Evolutionary conservation across 257 asterid genomes (phyloP).

Genomic region (Solanum piurae): DNA sequence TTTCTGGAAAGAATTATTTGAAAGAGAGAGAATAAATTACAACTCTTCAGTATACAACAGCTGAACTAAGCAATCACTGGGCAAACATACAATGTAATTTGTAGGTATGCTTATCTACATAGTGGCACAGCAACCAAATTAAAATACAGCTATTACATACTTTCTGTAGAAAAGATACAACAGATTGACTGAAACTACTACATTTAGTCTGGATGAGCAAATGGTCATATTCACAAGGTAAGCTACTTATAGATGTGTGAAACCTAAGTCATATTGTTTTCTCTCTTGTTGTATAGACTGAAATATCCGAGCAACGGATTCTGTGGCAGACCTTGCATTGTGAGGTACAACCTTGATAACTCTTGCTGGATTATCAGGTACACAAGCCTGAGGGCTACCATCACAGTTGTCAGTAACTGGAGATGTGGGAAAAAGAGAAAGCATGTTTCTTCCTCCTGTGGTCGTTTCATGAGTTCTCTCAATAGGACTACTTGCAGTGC

Average conservation of each 20-base stretch:
- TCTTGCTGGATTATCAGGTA: slow-evolving; percentile 14
- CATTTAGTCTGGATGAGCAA: background rate
- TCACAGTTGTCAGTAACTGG: slow-evolving; percentile 12
- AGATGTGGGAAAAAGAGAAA: slow-evolving; percentile 44
- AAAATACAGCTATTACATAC: background rate
- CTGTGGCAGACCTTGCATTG: slow-evolving; percentile 59
- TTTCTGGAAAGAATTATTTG: background rate
- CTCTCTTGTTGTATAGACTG: slow-evolving; percentile 81
- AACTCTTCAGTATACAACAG: background rate
- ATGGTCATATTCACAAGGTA: background rate
- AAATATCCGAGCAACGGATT: slow-evolving; percentile 78
- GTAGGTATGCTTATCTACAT: background rate
- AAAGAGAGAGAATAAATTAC: background rate
- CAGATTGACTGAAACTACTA: background rate
- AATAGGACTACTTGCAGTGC: slow-evolving; percentile 52
- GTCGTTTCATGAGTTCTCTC: slow-evolving; percentile 11
- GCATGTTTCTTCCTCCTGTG: slow-evolving; percentile 25
- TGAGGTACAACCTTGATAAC: slow-evolving; percentile 78
- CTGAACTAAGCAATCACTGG: background rate
- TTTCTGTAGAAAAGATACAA: background rate
- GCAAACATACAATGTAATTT: background rate
- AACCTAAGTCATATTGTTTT: slow-evolving; percentile 36
- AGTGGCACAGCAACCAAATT: background rate
- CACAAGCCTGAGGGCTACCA: background rate
- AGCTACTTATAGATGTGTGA: background rate